Evolutionary conservation across 2,329 filamentous ascomycete genomes (phyloP).

Genomic region (Elsinoe fawcettii): DNA sequence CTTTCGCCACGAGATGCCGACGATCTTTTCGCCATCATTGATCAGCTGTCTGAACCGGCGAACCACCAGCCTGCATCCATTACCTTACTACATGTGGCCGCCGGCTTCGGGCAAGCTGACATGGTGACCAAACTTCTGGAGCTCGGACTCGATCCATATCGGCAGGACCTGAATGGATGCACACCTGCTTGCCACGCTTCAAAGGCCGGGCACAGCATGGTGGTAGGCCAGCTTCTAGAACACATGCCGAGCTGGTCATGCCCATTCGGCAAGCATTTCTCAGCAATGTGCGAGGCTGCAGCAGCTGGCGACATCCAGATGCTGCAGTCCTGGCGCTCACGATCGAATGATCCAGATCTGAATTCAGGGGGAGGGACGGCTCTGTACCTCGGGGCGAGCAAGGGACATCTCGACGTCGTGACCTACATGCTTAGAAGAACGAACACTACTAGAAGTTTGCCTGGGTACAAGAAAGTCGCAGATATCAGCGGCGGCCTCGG

Average conservation of each 20-base stretch:
- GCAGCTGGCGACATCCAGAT: background rate
- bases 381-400: background rate
- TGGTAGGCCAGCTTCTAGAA: background rate
- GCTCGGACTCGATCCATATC: background rate
- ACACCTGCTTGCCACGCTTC: background rate
- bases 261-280: background rate
- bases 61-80: no score
- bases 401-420: background rate
- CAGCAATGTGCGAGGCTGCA: background rate
- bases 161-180: background rate
- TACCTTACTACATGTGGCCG: background rate
- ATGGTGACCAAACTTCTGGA: background rate
- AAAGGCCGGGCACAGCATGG: background rate
- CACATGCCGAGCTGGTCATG: background rate
- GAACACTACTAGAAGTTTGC: background rate
- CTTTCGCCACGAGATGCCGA: background rate
- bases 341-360: background rate
- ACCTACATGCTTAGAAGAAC: background rate
- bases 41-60: no score
- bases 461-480: background rate
- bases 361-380: background rate
- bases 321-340: background rate
- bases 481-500: background rate
- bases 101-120: background rate
- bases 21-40: no score